Percentiles rank a stretch among this genome's conserved stretches.
Evolutionary conservation across 2,329 filamentous ascomycete genomes (phyloP).

Genomic region (Curvularia hawaiiensis): DNA sequence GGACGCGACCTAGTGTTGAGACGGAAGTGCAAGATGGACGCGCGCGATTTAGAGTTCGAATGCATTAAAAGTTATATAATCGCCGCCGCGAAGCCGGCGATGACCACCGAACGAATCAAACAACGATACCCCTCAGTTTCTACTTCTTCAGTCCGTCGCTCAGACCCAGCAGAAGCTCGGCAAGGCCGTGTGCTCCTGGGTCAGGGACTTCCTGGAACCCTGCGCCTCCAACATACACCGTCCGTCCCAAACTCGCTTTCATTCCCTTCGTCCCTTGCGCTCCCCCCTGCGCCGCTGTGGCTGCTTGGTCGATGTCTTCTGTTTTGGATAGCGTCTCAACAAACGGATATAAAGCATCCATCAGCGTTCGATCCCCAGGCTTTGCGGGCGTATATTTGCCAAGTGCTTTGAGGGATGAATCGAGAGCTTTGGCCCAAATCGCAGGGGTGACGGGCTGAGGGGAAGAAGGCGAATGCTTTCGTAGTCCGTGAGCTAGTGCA

Average conservation of each 20-base stretch:
- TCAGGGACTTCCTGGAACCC: constrained; percentile 76
- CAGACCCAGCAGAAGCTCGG: constrained; percentile 80
- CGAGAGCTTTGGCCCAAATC: constrained; percentile 71
- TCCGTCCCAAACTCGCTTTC: constrained; percentile 83
- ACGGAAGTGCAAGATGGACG: constrained; percentile 10
- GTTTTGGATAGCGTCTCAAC: constrained; percentile 71
- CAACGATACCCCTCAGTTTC: constrained; percentile 36
- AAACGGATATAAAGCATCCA: constrained; percentile 91
- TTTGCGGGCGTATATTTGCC: constrained; percentile 86
- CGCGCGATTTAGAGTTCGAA: constrained; percentile 32
- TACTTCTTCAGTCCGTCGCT: constrained; percentile 58
- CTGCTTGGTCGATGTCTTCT: constrained; percentile 72
- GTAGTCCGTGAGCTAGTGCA: constrained; percentile 73
- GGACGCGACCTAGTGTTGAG: constrained; percentile 14
- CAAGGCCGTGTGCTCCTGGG: constrained; percentile 78
- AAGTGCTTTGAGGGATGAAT: constrained; percentile 67
- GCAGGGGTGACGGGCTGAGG: constrained; percentile 53
- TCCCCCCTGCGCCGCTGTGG: constrained; percentile 73
- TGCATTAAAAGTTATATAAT: constrained; percentile 44
- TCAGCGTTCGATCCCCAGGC: constrained; percentile 85
- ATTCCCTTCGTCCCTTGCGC: constrained; percentile 89
- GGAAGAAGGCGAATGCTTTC: constrained; percentile 57
- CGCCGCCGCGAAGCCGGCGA: constrained; percentile 31
- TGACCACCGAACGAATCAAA: constrained; percentile 34
- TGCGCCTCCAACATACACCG: constrained; percentile 77